These are phyloP conservation scores for Datura wrightii DNA, from an alignment of 257 asterid genomes.

Conservation along the genomic window DNA sequence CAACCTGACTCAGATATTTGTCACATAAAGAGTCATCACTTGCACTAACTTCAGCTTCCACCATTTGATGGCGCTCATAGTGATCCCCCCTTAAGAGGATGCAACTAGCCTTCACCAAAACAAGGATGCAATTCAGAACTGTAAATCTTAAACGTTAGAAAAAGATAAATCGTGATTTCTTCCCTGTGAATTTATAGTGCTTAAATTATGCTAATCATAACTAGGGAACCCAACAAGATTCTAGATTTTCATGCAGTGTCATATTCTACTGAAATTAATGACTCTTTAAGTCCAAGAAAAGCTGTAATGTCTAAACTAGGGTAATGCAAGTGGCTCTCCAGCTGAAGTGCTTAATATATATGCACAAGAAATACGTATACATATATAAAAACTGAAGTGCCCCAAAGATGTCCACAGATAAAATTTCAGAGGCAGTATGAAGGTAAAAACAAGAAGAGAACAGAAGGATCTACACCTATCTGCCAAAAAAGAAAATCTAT, in stretches of 20 bases:
- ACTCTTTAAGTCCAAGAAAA: not conserved
- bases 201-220: slow-evolving; percentile 22
- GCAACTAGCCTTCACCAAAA: slow-evolving; percentile 73
- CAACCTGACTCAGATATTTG: slow-evolving; percentile 64
- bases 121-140: slow-evolving; percentile 39
- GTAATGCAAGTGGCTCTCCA: slow-evolving; percentile 24
- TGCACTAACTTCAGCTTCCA: slow-evolving; percentile 57
- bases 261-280: slow-evolving; percentile 15
- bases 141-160: not conserved
- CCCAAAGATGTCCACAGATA: not conserved
- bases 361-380: not conserved
- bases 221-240: slow-evolving; percentile 23
- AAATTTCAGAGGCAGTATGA: not conserved
- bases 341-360: not conserved
- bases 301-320: not conserved
- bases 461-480: slow-evolving; percentile 20
- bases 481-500: not conserved
- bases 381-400: not conserved
- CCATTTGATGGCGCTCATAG: slow-evolving; percentile 51
- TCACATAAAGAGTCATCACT: slow-evolving; percentile 59
- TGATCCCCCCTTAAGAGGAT: slow-evolving; percentile 66
- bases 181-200: not conserved
- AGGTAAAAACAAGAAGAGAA: not conserved
- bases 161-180: slow-evolving; percentile 2
- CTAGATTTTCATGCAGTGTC: slow-evolving; percentile 13